Percentiles rank a stretch among this genome's conserved stretches.
These are phyloP conservation scores for Akanthomyces muscarius DNA, from an alignment of 2,329 filamentous ascomycete genomes.

Conservation along the genomic window DNA sequence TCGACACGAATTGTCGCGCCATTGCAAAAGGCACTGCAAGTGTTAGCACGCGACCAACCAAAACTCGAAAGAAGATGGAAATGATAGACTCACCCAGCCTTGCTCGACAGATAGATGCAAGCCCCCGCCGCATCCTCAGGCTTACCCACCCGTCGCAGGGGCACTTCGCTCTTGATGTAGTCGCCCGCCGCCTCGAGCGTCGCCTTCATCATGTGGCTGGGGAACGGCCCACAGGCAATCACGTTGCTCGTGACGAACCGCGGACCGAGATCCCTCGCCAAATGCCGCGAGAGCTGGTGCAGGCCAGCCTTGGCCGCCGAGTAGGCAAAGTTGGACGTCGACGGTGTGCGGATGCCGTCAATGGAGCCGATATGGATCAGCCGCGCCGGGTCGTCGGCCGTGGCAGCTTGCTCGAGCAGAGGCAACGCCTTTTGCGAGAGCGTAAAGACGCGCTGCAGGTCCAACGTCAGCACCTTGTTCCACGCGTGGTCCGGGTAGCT, in stretches of 20 bases:
- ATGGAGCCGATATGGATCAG: conserved; percentile 64
- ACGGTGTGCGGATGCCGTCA: conserved; percentile 58
- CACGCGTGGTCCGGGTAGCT: conserved; percentile 55
- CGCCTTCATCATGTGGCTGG: conserved; percentile 64
- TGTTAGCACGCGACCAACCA: conserved; percentile 17
- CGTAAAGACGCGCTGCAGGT: conserved; percentile 65
- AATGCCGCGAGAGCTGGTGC: conserved; percentile 57
- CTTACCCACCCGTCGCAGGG: conserved; percentile 62
- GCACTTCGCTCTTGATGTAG: conserved; percentile 54
- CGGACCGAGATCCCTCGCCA: conserved; percentile 58
- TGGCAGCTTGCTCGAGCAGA: conserved; percentile 49
- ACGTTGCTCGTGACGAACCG: conserved; percentile 62
- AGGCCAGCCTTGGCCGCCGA: conserved; percentile 59
- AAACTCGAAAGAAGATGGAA: conserved; percentile 25
- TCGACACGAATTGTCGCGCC: conserved; percentile 62
- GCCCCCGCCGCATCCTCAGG: conserved; percentile 67
- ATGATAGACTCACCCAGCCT: conserved; percentile 49
- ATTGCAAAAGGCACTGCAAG: conserved; percentile 52
- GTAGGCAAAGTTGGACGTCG: conserved; percentile 58
- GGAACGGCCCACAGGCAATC: conserved; percentile 67
- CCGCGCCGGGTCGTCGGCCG: conserved; percentile 44
- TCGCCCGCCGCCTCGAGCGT: conserved; percentile 54
- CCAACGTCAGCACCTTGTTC: conserved; percentile 58
- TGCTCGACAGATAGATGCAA: conserved; percentile 65
- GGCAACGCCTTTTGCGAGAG: conserved; percentile 59